These are phyloP conservation scores for Coemansia sp. DNA, from an alignment of 192 early-diverging fungal species.

Conservation along the genomic window DNA sequence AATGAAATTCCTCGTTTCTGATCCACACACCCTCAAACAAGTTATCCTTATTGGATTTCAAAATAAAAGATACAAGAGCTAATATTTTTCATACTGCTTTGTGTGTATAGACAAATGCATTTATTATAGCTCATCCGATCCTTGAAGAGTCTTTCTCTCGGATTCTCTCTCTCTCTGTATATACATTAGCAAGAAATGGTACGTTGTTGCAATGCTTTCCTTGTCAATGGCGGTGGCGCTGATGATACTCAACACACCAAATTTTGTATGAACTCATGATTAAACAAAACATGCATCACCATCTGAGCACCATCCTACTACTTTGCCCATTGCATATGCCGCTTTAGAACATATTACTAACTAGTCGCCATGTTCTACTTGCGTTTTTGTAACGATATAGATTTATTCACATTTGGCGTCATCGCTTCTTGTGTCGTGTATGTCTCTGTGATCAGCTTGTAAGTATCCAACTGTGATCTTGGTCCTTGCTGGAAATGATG, in stretches of 20 bases:
- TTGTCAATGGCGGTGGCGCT: conserved; percentile 23
- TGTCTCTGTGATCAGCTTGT: neutral
- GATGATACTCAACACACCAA: conserved; percentile 46
- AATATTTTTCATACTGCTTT: neutral
- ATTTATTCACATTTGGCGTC: too few relatives aligned
- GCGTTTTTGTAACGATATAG: neutral
- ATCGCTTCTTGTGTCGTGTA: neutral
- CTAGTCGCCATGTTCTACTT: too few relatives aligned
- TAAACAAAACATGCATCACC: conserved; percentile 58
- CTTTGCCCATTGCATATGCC: neutral
- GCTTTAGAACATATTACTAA: neutral
- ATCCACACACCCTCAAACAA: conserved; percentile 14
- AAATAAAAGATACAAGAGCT: neutral
- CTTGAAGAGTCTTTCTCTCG: neutral
- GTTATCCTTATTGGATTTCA: neutral
- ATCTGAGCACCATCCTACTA: conserved; percentile 35
- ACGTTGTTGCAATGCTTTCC: neutral
- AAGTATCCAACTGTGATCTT: neutral
- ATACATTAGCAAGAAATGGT: neutral
- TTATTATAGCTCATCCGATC: neutral
- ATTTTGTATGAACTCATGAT: conserved; percentile 28
- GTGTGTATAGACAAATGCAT: neutral
- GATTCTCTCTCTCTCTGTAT: neutral
- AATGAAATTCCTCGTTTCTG: conserved; percentile 62
- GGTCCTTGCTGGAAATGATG: conserved; percentile 32